Percentiles rank a stretch among this genome's conserved stretches.
phyloP scores from a whole-genome alignment of 345 rosid species.

The Luvunga scandens region DNA sequence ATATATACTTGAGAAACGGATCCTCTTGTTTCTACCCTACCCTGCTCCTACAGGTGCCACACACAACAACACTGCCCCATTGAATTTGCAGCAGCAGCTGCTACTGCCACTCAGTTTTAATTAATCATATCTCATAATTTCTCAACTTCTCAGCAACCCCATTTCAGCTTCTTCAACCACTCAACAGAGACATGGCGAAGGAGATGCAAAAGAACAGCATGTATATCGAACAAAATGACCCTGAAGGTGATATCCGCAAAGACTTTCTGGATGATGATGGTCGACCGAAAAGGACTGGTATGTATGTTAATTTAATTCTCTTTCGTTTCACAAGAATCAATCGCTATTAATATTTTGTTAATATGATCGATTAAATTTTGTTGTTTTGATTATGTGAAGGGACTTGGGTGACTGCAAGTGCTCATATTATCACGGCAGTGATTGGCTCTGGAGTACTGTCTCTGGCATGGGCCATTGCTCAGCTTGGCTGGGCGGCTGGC shows the following conservation, averaged over 20 bases:
- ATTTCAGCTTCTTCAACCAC: not conserved
- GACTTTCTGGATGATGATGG: slow-evolving; percentile 68
- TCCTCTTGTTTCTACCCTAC: not conserved
- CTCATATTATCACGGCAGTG: slow-evolving; percentile 91
- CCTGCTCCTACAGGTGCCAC: not conserved
- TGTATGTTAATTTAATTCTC: not conserved
- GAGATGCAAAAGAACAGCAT: slow-evolving; percentile 37
- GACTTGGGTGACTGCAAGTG: slow-evolving; percentile 76
- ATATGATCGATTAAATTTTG: not conserved
- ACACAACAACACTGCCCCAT: not conserved
- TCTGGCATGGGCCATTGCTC: slow-evolving; percentile 84
- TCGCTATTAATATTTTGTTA: too few relatives aligned
- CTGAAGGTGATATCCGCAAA: slow-evolving; percentile 31
- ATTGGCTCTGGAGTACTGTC: slow-evolving; percentile 89
- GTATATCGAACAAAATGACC: slow-evolving; percentile 36
- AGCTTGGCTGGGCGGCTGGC: slow-evolving; percentile 87
- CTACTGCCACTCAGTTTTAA: not conserved
- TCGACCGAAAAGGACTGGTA: slow-evolving; percentile 67
- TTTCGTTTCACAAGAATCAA: not conserved
- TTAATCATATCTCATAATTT: not conserved
- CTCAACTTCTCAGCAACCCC: not conserved
- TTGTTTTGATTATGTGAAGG: slow-evolving; percentile 37
- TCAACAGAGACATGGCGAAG: slow-evolving; percentile 23
- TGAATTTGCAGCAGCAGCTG: not conserved
- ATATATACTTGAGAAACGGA: slow-evolving; percentile 5